Base-by-base conservation (phyloP, 495 filamentous ascomycete species). In the Tuber aestivum region DNA sequence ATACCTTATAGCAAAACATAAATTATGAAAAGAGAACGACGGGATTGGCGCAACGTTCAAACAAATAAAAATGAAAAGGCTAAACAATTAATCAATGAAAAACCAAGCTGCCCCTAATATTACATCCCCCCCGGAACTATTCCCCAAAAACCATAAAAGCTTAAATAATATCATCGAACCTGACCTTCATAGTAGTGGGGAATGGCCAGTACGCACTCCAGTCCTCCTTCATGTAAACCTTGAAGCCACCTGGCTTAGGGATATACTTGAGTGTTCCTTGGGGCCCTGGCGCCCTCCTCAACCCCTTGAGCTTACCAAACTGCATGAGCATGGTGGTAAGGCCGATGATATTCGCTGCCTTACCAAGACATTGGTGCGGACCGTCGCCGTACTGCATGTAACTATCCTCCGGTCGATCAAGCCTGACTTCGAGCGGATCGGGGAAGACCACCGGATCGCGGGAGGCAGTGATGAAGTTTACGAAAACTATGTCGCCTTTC, bases 211-310 rank as follows among this genome's bases (percentile, higher is more conserved):
- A 90, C 42, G 87, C 86, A 40, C 90, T 90, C 84, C 90, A 88
- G 79, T 96, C 92, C 83, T 92, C 89, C 72, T 89, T 88, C 85
- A 97, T 87, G 78, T 94, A 96, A 40, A 89, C 83, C 40, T 88
- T 89, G 82, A 88, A 89, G 0, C 88, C 91, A 23, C 87, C 90
- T 4, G 87, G 85, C 56, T 86, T 86, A 0, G 85, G 84, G 18
- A 94, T 86, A 85, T 90, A 92, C 87, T 94, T 94, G 70, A 96
- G 83, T 79, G 90, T 83, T 1, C 93, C 93, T 84, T 91, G 89
- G 1, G 87, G 85, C 3, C 93, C 93, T 0, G 88, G 84, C 0
- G 90, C 92, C 73, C 90, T 87, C n/a, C 90, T 86, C n/a, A 95
- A 83, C 50, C 87, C 88, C 71, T 88, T 84, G 69, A 90, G 78